These are phyloP conservation scores for Novymonas esmeraldas DNA, from an alignment of 208 protist genomes.

Conservation along the genomic window DNA sequence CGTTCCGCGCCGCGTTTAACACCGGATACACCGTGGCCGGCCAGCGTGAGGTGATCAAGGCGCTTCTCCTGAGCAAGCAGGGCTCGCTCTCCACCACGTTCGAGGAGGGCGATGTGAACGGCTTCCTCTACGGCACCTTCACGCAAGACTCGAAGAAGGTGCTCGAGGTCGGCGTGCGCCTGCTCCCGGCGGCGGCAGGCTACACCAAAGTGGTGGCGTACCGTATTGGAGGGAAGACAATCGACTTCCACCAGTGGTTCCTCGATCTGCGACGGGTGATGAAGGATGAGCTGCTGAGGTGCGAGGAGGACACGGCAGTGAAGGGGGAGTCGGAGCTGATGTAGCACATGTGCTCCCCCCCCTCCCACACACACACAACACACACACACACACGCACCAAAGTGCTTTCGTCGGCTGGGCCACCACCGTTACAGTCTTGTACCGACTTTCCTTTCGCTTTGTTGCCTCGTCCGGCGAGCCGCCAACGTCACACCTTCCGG, in stretches of 20 bases:
- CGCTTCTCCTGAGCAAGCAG: conserved; percentile 62
- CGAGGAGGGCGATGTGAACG: conserved; percentile 51
- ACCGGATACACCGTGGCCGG: conserved; percentile 88
- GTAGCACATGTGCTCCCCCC: conserved; percentile 25
- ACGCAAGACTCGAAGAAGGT: conserved; percentile 51
- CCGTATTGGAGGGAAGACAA: conserved; percentile 84
- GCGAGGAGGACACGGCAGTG: conserved; percentile 85
- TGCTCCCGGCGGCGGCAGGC: conserved; percentile 59
- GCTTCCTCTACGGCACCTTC: conserved; percentile 81
- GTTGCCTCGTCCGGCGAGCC: no score
- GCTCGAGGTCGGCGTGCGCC: conserved; percentile 72
- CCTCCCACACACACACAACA: no score
- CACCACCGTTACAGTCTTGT: no score
- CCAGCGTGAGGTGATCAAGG: conserved; percentile 68
- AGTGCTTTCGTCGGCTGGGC: no score
- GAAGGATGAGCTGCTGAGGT: conserved; percentile 81
- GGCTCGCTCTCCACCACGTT: conserved; percentile 64
- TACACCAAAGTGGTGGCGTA: conserved; percentile 89
- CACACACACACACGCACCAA: no score
- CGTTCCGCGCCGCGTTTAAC: conserved; percentile 61
- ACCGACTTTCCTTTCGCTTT: no score
- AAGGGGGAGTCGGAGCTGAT: conserved; percentile 85
- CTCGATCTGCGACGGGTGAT: conserved; percentile 69
- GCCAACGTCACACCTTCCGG: no score
- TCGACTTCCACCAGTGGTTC: conserved; percentile 85